These are phyloP conservation scores for Quercus robur DNA, from an alignment of 306 rosid species.

Conservation along the genomic window DNA sequence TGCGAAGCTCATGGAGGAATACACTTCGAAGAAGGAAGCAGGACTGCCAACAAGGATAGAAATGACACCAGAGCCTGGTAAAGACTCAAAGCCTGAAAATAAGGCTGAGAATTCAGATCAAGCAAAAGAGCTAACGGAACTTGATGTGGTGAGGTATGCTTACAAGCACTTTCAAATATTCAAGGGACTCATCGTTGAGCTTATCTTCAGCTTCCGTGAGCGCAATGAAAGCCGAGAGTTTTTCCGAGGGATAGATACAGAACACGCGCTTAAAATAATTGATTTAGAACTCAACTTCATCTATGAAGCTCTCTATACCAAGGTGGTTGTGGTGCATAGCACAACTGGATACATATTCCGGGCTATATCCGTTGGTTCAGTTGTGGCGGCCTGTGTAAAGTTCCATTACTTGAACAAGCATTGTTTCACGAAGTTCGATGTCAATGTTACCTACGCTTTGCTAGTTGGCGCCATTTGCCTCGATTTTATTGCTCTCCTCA, in stretches of 20 bases:
- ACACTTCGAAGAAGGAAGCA: not conserved
- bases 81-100: not conserved
- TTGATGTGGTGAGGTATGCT: slow-evolving; percentile 18
- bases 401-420: slow-evolving; percentile 6
- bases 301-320: slow-evolving; percentile 12
- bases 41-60: slow-evolving; percentile 18
- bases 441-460: slow-evolving; percentile 29
- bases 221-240: too few relatives aligned
- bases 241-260: too few relatives aligned
- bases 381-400: slow-evolving; percentile 4
- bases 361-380: not conserved
- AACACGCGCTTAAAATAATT: too few relatives aligned
- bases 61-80: slow-evolving; percentile 4
- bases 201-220: too few relatives aligned
- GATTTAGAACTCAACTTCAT: too few relatives aligned
- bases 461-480: slow-evolving; percentile 32
- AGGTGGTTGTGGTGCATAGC: slow-evolving; percentile 23
- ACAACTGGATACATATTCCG: not conserved
- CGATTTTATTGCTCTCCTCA: slow-evolving; percentile 22
- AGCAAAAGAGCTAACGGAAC: not conserved
- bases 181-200: not conserved
- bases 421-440: slow-evolving; percentile 6
- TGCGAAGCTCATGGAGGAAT: slow-evolving; percentile 19
- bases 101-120: not conserved
- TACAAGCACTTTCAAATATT: slow-evolving; percentile 15